phyloP scores from a whole-genome alignment of 2,329 filamentous ascomycete genomes.

The Fusarium stilboides region DNA sequence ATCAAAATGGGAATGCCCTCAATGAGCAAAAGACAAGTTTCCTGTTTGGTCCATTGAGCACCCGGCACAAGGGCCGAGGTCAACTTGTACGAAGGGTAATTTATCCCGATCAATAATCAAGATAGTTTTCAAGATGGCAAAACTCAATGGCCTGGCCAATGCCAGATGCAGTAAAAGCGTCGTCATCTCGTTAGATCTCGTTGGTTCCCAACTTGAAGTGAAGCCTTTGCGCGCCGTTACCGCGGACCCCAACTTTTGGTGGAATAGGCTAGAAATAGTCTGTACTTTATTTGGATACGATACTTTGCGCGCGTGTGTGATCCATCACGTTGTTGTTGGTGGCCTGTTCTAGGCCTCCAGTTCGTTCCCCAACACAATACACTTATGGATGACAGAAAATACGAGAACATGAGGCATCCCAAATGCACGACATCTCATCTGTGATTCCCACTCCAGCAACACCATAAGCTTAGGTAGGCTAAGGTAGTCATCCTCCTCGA shows the following conservation, averaged over 20 bases:
- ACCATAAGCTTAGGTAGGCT: too few relatives aligned
- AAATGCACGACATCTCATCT: constrained; percentile 15
- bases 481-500: constrained; percentile 3
- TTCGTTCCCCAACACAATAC: constrained; percentile 2
- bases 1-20: too few relatives aligned
- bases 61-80: too few relatives aligned
- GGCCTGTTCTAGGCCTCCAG: constrained; percentile 21
- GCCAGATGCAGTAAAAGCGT: constrained; percentile 14
- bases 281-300: constrained; percentile 40
- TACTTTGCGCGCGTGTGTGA: constrained; percentile 14
- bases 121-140: too few relatives aligned
- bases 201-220: not conserved
- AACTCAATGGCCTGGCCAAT: constrained; percentile 8
- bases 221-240: constrained; percentile 16
- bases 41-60: too few relatives aligned
- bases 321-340: constrained; percentile 26
- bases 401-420: constrained; percentile 14
- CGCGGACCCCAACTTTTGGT: not conserved
- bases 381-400: constrained; percentile 13
- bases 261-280: not conserved
- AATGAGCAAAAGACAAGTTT: too few relatives aligned
- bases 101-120: not conserved
- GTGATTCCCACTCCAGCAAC: too few relatives aligned
- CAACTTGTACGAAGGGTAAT: not conserved
- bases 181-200: constrained; percentile 15